Percentiles rank a stretch among this genome's conserved stretches.
These are phyloP conservation scores for Naganishia kalamii DNA, from an alignment of 768 basidiomycete species.

Conservation along the genomic window DNA sequence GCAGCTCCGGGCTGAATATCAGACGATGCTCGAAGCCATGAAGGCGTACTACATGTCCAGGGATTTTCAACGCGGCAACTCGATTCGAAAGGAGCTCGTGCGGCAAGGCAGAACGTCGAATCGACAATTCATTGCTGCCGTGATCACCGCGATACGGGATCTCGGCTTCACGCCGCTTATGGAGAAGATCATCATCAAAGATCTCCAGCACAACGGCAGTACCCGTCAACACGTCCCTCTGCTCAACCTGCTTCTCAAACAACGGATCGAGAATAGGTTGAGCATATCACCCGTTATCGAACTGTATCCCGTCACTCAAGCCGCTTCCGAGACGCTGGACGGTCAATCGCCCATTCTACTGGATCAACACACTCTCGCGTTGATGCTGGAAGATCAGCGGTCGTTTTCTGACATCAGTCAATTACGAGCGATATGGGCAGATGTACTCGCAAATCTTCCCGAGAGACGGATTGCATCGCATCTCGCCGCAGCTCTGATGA, in stretches of 20 bases:
- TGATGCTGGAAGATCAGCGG: constrained; percentile 4
- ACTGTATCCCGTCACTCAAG: background rate
- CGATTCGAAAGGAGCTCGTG: background rate
- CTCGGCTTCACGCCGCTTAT: constrained; percentile 6
- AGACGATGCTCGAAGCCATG: constrained; percentile 5
- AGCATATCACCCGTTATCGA: background rate
- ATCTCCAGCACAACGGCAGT: constrained; percentile 1
- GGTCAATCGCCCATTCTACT: background rate
- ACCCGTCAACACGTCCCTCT: background rate
- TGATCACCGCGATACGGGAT: background rate
- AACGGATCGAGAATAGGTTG: background rate
- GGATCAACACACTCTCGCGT: background rate
- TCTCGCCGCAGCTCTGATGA: background rate
- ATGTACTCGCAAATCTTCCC: background rate
- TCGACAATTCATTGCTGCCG: background rate
- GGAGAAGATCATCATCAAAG: background rate
- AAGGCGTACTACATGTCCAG: constrained; percentile 3
- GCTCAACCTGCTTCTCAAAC: background rate
- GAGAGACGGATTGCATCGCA: background rate
- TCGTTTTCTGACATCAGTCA: background rate
- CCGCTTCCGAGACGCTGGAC: too few species aligned
- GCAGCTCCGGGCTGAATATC: background rate
- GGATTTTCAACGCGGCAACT: background rate
- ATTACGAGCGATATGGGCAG: background rate
- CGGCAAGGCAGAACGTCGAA: background rate